Base-by-base conservation (phyloP, 805 yeast genomes). In the Priceomyces fermenticarens region DNA sequence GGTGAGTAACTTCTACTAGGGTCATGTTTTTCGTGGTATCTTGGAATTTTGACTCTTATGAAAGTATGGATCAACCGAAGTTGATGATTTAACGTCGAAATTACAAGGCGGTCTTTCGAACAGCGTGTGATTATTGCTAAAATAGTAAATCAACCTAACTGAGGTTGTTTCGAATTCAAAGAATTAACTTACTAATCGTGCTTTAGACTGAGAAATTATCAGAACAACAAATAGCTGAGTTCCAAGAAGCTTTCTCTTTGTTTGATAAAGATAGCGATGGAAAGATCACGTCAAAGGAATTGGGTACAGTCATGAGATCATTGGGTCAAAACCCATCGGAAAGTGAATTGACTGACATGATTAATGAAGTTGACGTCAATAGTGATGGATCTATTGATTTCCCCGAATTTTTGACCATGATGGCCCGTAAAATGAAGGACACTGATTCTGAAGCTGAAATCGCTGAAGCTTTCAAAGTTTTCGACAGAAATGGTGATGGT, bases 231-330 rank as follows among this genome's bases (percentile, higher is more conserved):
- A 89, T 93, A 54, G 85, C 93, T 44, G 98, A 93, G 58, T 93
- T 93, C 72, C 89, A 88, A 67, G 99, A 93, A 73, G 99, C 99
- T 4, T 93, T 93, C 64, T 88, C 97, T 46, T 79, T 93, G 50
- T 93, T 93, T 55, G 99, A 93, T 74, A 89, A 89, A 65, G 96
- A 93, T 64, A 85, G 90, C 59, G 97, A 90, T 67, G 99, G 99
- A 51, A 88, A 88, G 60, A 93, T 93, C 72, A 88, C 97, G 44
- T 87, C 97, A 54, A 80, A 87, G 58, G 99, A 93, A 70, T 77
- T 93, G 53, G 97, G 98, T 50, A 89, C 97, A 3, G 99, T 93
- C 39, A 93, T 93, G 99, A 85, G 99, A 71, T 88, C 97, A n/a
- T 75, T 93, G 59, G 99, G 99, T 39, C 93, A 89, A 67, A 91